Conservation (phyloP, 495 filamentous ascomycete species). For the Aspergillus panamensis region DNA sequence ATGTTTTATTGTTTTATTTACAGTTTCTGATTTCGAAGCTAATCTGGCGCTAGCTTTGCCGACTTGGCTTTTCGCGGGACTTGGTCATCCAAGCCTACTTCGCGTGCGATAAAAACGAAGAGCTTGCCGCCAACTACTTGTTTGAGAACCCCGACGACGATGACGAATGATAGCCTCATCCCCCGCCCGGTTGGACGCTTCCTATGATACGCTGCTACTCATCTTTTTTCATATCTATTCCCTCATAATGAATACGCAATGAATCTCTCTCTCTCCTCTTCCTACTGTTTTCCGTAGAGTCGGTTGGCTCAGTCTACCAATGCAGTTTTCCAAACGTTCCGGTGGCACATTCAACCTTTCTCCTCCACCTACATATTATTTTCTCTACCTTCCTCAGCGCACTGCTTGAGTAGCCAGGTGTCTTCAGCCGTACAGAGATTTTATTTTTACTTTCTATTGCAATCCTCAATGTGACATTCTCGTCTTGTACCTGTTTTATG, state of each 20-base stretch:
- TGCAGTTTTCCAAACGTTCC: not conserved
- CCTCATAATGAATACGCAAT: constrained; percentile 19
- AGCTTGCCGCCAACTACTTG: constrained; percentile 93
- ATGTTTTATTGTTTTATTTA: constrained; percentile 36
- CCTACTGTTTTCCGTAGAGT: constrained; percentile 1
- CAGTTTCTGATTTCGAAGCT: constrained; percentile 12
- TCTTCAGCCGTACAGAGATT: not conserved
- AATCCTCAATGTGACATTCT: constrained; percentile 21
- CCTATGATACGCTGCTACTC: constrained; percentile 5
- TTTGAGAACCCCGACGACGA: constrained; percentile 95
- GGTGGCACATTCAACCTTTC: not conserved
- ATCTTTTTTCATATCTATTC: constrained; percentile 14
- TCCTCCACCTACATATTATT: not conserved
- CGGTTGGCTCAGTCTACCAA: not conserved
- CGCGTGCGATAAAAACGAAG: constrained; percentile 98
- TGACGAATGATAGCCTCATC: constrained; percentile 49
- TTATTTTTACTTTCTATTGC: not conserved
- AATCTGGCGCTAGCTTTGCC: constrained; percentile 67
- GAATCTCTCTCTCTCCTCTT: constrained; percentile 6
- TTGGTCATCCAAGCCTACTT: constrained; percentile 98
- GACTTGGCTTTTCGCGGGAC: constrained; percentile 88
- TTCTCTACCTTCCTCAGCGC: not conserved
- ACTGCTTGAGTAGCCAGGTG: not conserved
- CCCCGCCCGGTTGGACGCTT: constrained; percentile 2
- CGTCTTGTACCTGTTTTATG: constrained; percentile 35